Evolutionary conservation across 495 filamentous ascomycete genomes (phyloP).

Genomic region (Aspergillus nidulans): DNA sequence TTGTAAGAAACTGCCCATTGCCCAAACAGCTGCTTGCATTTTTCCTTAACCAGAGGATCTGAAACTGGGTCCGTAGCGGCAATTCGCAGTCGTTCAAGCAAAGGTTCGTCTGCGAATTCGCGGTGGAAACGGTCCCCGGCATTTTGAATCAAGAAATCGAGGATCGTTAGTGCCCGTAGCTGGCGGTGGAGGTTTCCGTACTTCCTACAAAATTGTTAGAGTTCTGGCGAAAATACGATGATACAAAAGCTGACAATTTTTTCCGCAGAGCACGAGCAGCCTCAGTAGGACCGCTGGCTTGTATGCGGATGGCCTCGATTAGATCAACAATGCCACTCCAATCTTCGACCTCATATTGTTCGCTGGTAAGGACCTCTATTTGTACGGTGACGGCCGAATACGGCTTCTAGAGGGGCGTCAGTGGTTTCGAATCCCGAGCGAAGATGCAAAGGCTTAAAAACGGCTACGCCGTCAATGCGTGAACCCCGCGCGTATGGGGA

Average conservation of each 20-base stretch:
- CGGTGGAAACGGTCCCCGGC: slow-evolving; percentile 85
- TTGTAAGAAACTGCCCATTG: slow-evolving; percentile 86
- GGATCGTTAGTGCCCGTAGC: slow-evolving; percentile 80
- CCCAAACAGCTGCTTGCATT: slow-evolving; percentile 79
- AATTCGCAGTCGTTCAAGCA: slow-evolving; percentile 87
- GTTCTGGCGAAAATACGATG: background rate
- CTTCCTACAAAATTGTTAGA: slow-evolving; percentile 52
- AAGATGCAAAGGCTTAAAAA: background rate
- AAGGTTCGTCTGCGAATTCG: slow-evolving; percentile 81
- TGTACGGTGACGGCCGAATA: slow-evolving; percentile 94
- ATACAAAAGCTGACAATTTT: slow-evolving; percentile 65
- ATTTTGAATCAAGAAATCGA: slow-evolving; percentile 94
- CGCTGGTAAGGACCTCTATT: slow-evolving; percentile 84
- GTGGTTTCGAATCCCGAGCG: background rate
- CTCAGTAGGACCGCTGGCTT: slow-evolving; percentile 82
- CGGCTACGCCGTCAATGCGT: background rate
- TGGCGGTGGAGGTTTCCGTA: slow-evolving; percentile 93
- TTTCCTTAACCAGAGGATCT: slow-evolving; percentile 77
- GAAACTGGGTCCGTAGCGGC: slow-evolving; percentile 80
- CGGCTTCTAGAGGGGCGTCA: slow-evolving; percentile 58
- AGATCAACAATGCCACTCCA: slow-evolving; percentile 88
- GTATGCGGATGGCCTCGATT: slow-evolving; percentile 87
- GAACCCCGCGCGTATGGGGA: background rate
- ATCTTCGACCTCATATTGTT: slow-evolving; percentile 86
- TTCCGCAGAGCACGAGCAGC: slow-evolving; percentile 90